A percentile compares a stretch with the other conserved stretches of the same genome.
Evolutionary conservation across 768 basidiomycete species (phyloP).

Genomic region (Rhodotorula graminis): DNA sequence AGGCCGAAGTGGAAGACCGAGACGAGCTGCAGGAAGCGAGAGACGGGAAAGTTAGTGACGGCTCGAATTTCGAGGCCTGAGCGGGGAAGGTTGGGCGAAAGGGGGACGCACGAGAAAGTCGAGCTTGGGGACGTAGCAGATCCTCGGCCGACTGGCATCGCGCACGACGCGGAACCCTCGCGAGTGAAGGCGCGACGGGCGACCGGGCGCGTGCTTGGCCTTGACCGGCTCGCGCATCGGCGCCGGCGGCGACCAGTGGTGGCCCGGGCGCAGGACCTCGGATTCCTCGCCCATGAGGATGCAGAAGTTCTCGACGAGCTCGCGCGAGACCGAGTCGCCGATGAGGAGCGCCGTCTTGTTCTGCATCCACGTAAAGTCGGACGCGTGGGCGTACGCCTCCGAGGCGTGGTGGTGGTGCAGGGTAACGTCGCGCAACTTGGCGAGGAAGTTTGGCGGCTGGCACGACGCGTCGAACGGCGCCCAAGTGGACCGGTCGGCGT

Average conservation of each 20-base stretch:
- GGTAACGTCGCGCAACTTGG: slow-evolving; percentile 28
- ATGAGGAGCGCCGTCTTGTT: slow-evolving; percentile 41
- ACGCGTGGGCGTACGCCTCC: not conserved
- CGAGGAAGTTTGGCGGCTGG: slow-evolving; percentile 35
- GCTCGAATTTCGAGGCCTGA: too few species aligned
- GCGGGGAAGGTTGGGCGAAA: not conserved
- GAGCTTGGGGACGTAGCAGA: slow-evolving; percentile 41
- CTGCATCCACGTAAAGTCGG: slow-evolving; percentile 37
- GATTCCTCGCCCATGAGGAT: slow-evolving; percentile 41
- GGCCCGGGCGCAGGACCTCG: slow-evolving; percentile 35
- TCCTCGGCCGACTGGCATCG: slow-evolving; percentile 40
- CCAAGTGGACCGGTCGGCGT: slow-evolving; percentile 36
- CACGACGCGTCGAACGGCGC: slow-evolving; percentile 35
- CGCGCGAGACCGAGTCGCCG: slow-evolving; percentile 42
- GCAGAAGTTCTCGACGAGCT: slow-evolving; percentile 44
- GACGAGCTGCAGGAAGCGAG: slow-evolving; percentile 23
- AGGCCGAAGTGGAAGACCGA: slow-evolving; percentile 43
- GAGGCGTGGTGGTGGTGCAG: slow-evolving; percentile 5
- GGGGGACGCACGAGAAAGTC: slow-evolving; percentile 38
- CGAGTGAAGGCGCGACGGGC: slow-evolving; percentile 16
- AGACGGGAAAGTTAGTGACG: too few species aligned
- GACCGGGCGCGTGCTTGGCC: slow-evolving; percentile 22
- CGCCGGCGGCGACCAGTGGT: slow-evolving; percentile 23
- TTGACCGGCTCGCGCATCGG: slow-evolving; percentile 24
- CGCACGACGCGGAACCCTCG: slow-evolving; percentile 37